Conservation (phyloP, 2,329 filamentous ascomycete genomes). For the Aspergillus arachidicola region DNA sequence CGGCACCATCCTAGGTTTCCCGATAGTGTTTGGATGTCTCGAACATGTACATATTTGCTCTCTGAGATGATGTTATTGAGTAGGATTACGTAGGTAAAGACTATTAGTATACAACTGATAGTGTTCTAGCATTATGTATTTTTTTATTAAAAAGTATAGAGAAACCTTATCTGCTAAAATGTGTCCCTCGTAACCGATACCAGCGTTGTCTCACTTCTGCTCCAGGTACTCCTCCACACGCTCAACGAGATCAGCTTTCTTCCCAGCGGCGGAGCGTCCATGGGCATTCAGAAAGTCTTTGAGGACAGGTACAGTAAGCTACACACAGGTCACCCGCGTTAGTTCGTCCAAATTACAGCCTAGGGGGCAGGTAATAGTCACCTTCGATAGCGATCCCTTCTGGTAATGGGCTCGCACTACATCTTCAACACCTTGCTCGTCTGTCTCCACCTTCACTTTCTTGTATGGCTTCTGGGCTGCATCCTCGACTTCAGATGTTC, state of each 20-base stretch:
- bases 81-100: not conserved
- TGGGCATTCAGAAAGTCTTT: constrained; percentile 51
- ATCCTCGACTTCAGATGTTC: constrained; percentile 25
- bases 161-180: not conserved
- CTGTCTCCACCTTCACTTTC: constrained; percentile 47
- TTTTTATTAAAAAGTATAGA: not conserved
- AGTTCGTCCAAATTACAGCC: not conserved
- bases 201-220: constrained; percentile 34
- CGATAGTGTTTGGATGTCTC: not conserved
- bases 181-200: not conserved
- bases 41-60: not conserved
- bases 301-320: constrained; percentile 51
- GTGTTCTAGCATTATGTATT: not conserved
- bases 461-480: constrained; percentile 43
- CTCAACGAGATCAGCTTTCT: constrained; percentile 56
- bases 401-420: constrained; percentile 45
- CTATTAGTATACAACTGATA: not conserved
- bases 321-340: constrained; percentile 8
- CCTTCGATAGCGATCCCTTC: constrained; percentile 48
- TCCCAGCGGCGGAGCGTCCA: constrained; percentile 46
- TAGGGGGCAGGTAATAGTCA: constrained; percentile 15
- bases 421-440: constrained; percentile 31
- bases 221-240: constrained; percentile 53
- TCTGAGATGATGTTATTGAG: not conserved
- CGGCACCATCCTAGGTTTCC: not conserved